Conservation (phyloP, 257 asterid species). For the Ophiorrhiza pumila region DNA sequence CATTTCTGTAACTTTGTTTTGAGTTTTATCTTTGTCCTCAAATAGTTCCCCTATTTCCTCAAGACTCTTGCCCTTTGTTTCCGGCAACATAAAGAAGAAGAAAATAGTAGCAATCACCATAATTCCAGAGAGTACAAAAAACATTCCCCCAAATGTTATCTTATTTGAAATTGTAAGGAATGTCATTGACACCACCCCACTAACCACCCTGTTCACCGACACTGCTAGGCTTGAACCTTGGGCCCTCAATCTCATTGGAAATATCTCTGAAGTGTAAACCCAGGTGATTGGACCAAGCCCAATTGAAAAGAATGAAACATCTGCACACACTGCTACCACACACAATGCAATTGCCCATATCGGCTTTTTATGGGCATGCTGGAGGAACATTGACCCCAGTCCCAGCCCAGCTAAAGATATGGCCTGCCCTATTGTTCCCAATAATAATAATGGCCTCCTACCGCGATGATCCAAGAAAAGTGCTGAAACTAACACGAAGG, state of each 20-base stretch:
- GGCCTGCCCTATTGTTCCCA: conserved; percentile 62
- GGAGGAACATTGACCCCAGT: conserved; percentile 52
- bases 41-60: conserved; percentile 67
- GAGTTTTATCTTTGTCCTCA: conserved; percentile 35
- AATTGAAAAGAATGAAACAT: conserved; percentile 77
- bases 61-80: conserved; percentile 68
- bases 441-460: conserved; percentile 61
- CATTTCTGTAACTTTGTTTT: not conserved
- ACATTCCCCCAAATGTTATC: conserved; percentile 68
- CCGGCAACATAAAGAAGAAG: conserved; percentile 77
- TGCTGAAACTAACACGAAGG: conserved; percentile 65
- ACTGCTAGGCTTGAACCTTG: conserved; percentile 67
- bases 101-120: conserved; percentile 52
- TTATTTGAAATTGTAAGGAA: conserved; percentile 52
- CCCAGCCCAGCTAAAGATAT: conserved; percentile 58
- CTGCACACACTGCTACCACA: conserved; percentile 63
- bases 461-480: conserved; percentile 68
- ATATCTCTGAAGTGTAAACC: conserved; percentile 77
- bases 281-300: conserved; percentile 93
- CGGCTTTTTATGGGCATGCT: conserved; percentile 43
- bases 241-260: conserved; percentile 66
- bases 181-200: conserved; percentile 70
- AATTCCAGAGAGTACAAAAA: conserved; percentile 54
- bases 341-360: conserved; percentile 73
- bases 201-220: conserved; percentile 73